Base-by-base conservation (phyloP, 2,329 filamentous ascomycete species). In the Beauveria medogensis region DNA sequence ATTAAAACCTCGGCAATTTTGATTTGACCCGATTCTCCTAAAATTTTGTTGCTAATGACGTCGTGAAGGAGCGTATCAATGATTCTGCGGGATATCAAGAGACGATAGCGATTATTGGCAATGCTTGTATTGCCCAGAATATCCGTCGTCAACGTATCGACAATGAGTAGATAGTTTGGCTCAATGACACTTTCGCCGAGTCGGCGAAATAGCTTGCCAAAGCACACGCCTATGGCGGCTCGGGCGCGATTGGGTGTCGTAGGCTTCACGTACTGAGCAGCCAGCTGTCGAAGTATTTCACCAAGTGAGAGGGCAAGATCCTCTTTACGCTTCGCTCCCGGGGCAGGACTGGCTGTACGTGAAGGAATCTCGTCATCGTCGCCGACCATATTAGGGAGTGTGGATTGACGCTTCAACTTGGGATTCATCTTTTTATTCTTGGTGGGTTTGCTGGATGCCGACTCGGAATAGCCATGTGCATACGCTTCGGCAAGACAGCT, bases 1-100 rank as follows among this genome's bases (percentile, higher is more conserved):
- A 97, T 85, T 58, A 99, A 76, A 63, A 85, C 84, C 68, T 87
- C 91, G 7, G 91, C 90, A 30, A 91, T 92, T 66, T 88, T 86
- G 62, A 93, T 80, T 69, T 97, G 93, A 8, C 92, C 92, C 16
- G 90, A 91, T 73, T 99, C 93, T 14, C 92, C 92, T 2, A 99
- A 80, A 67, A 97, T 89, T 65, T 87, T 85, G 62, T 83, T 82
- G 9, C 91, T 91, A 64, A 97, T 82, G 8, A 94, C 85, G 62
- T 92, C 89, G 68, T 96, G 91, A 12, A 99, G 78, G 53, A 97
- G 82, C 43, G 89, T 88, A 65, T 91, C 87, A 16, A 96, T 85
- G 67, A 93, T 95, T 70, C 89, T 91, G 60, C 94, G 84, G 3
- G 91, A 90, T 63, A 91, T 88, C 18, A 99, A 80, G 18, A 95